These are phyloP conservation scores for Daldinia grandis DNA, from an alignment of 495 filamentous ascomycete genomes.

Conservation along the genomic window DNA sequence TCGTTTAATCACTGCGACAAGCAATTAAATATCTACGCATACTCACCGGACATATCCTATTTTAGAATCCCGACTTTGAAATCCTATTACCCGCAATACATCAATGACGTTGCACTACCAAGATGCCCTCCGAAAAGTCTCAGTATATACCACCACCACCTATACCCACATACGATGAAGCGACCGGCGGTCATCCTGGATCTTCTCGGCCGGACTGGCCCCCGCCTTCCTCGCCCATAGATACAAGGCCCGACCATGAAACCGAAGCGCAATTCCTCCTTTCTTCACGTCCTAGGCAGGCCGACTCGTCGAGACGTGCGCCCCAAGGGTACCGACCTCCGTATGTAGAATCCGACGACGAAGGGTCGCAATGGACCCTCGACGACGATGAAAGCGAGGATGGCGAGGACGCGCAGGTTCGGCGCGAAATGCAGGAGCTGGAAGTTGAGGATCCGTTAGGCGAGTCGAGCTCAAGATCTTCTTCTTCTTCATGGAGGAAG, in stretches of 20 bases:
- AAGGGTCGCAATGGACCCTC: slow-evolving; percentile 51
- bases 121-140: slow-evolving; percentile 56
- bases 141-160: slow-evolving; percentile 73
- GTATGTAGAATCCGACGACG: slow-evolving; percentile 72
- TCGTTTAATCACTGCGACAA: slow-evolving; percentile 26
- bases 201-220: slow-evolving; percentile 47
- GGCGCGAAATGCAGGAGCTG: slow-evolving; percentile 87
- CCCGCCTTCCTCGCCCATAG: slow-evolving; percentile 43
- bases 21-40: slow-evolving; percentile 25
- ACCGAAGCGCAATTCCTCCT: slow-evolving; percentile 69
- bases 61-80: slow-evolving; percentile 5
- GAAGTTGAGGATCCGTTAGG: slow-evolving; percentile 79
- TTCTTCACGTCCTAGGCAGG: slow-evolving; percentile 49
- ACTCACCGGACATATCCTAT: slow-evolving; percentile 11
- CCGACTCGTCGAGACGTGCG: slow-evolving; percentile 48
- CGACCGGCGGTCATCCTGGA: slow-evolving; percentile 61
- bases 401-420: slow-evolving; percentile 65
- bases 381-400: slow-evolving; percentile 53
- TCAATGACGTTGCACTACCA: slow-evolving; percentile 41
- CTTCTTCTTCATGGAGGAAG: slow-evolving; percentile 58
- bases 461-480: slow-evolving; percentile 47
- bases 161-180: slow-evolving; percentile 96
- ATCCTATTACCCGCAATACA: slow-evolving; percentile 1
- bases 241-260: slow-evolving; percentile 46
- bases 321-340: slow-evolving; percentile 72